These are phyloP conservation scores for Nemania sp. DNA, from an alignment of 2,329 filamentous ascomycete species.

Conservation along the genomic window DNA sequence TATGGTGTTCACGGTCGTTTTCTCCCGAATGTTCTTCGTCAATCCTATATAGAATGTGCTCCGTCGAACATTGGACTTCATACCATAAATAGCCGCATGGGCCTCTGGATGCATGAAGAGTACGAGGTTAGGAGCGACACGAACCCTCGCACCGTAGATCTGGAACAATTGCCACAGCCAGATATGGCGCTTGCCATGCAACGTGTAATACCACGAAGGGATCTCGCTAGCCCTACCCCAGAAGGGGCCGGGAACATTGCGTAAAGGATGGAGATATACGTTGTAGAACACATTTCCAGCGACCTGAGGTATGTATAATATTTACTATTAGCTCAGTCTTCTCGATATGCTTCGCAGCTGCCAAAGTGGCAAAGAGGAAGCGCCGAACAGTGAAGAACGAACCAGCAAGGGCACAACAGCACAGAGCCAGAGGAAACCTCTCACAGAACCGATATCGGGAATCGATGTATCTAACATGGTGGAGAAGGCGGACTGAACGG, in stretches of 20 bases:
- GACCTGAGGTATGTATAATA: slow-evolving; percentile 6
- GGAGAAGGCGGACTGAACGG: too few relatives aligned
- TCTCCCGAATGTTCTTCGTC: slow-evolving; percentile 12
- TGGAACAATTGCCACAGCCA: slow-evolving; percentile 33
- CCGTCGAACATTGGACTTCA: slow-evolving; percentile 33
- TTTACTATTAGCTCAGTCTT: too few relatives aligned
- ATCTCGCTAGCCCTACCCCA: slow-evolving; percentile 30
- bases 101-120: slow-evolving; percentile 31
- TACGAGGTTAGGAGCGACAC: slow-evolving; percentile 28
- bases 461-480: too few relatives aligned
- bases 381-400: too few relatives aligned
- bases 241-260: slow-evolving; percentile 33
- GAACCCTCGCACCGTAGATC: slow-evolving; percentile 29
- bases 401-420: too few relatives aligned
- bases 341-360: too few relatives aligned
- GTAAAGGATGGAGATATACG: slow-evolving; percentile 33
- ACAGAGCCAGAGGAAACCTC: too few relatives aligned
- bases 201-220: slow-evolving; percentile 29
- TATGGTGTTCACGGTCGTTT: slow-evolving; percentile 26
- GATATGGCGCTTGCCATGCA: slow-evolving; percentile 28
- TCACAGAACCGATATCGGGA: too few relatives aligned
- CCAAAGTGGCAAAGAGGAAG: too few relatives aligned
- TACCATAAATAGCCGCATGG: slow-evolving; percentile 30
- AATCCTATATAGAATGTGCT: slow-evolving; percentile 29
- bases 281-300: slow-evolving; percentile 28